Base-by-base conservation (phyloP, 768 basidiomycete species). In the Boletus pseudo-olivaceus region DNA sequence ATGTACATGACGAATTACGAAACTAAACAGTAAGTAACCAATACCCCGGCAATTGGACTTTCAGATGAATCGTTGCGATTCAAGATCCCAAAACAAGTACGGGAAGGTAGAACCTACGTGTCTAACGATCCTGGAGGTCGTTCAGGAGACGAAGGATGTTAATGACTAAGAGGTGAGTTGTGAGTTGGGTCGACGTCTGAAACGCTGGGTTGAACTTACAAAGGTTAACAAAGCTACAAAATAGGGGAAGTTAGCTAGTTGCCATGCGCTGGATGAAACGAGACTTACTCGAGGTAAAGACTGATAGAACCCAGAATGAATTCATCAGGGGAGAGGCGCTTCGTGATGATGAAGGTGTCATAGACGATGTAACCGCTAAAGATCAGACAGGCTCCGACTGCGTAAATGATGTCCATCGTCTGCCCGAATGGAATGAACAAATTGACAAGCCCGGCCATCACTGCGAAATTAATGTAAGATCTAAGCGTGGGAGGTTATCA, bases 361-460 rank as follows among this genome's bases (percentile, higher is more conserved):
- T 87, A 94, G 61, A 94, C 83, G 61, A 96, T 78, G 67, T 94
- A 97, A 29, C 90, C 93, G 49, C 88, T 89, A 78, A 95, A 95
- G 56, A 96, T 70, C 44, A 96, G 74, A 60, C 85, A 86, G 15
- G 87, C 93, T 40, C 86, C 85, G 29, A 84, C 73, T 17, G 92
- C 87, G 62, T 85, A 88, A 49, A 91, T 74, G 51, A 98, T 77
- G 63, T 98, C 93, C 75, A 89, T 78, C 3, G 88, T 91, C 52
- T 77, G 78, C 64, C 78, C 76, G 76, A 94, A 98, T 2, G 95
- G 95, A 51, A 98, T 75, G 76, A 99, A 89, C 43, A 94, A 64
- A 35, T 85, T 84, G 59, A 97, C 84, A 35, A 98, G 67, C 15
- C 88, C 88, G 14, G 90, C 87, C 80, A 91, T 84, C 50, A 87